Evolutionary conservation across 1,284 basidiomycete genomes (phyloP).

Genomic region (Microbotryomycetes sp.): DNA sequence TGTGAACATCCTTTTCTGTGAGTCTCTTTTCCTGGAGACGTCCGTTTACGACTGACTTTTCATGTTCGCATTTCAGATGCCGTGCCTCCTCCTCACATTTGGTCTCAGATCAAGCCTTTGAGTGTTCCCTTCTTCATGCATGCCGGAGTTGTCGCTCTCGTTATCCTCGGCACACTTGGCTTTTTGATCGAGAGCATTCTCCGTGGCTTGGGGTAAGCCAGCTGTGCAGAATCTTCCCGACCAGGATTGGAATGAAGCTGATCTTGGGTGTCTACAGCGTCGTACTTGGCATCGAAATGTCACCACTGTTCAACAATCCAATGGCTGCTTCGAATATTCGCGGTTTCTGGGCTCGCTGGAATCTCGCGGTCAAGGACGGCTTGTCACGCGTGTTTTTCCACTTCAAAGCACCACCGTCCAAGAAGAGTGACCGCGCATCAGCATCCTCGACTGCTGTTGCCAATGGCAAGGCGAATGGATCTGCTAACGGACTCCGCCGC

Average conservation of each 20-base stretch:
- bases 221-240: background rate
- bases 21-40: background rate
- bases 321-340: background rate
- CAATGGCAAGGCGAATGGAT: slow-evolving; percentile 1
- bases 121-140: background rate
- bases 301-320: slow-evolving; percentile 4
- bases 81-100: background rate
- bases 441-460: background rate
- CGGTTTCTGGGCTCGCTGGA: slow-evolving; percentile 7
- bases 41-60: background rate
- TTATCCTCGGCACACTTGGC: slow-evolving; percentile 1
- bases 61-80: background rate
- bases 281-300: slow-evolving; percentile 1
- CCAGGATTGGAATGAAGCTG: background rate
- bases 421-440: background rate
- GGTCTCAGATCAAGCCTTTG: background rate
- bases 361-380: slow-evolving; percentile 4
- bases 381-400: slow-evolving; percentile 6
- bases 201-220: background rate
- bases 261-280: background rate
- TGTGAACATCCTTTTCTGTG: slow-evolving; percentile 3
- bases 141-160: background rate
- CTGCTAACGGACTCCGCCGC: background rate
- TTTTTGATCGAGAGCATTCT: slow-evolving; percentile 5
- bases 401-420: slow-evolving; percentile 1